Base-by-base conservation (phyloP, 2,329 filamentous ascomycete species). In the Myriosclerotinia curreyana region DNA sequence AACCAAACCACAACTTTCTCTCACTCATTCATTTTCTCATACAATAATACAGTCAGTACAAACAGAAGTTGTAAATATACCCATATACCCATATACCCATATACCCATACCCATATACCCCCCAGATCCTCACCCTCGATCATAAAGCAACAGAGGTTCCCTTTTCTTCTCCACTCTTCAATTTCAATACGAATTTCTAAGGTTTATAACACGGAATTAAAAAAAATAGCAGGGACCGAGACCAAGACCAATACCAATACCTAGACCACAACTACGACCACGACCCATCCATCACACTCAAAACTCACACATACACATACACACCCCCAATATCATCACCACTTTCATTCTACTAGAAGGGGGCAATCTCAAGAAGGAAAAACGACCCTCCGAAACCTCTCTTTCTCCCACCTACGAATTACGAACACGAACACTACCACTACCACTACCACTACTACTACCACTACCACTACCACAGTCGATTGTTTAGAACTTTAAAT, bases 151-250 rank as follows among this genome's bases (percentile, higher is more conserved):
- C 55, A 28, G 36, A 28, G 25, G 42, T 42, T 49, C n/a, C 36
- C 40, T 49, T 49, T 49, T 7, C 22, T 59, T 59, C 55, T 59
- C 55, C 55, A 59, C 55, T 58, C 55, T 59, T 36, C 55, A 58
- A 58, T 59, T 38, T 48, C 55, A 46, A 59, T 59, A 59, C 55
- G 55, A 59, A 59, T 48, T 59, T 59, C 55, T 59, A 3, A 31
- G 6, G 28, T 4, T 31, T 31, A 59, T 59, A 42, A 42, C 48
- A 42, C 55, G 55, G 55, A 59, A 59, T 59, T 48, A 25, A 48
- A 59, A 36, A 58, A 48, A 48, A 59, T 48, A 48, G 42, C 44
- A 59, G 55, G 55, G 55, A 48, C 42, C 55, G 48, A 59, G 48
- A 59, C 55, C 20, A 46, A 11, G 4, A 22, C 42, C 20, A 46